Conservation (phyloP, 768 basidiomycete species). For the Tephrocybe sp. region DNA sequence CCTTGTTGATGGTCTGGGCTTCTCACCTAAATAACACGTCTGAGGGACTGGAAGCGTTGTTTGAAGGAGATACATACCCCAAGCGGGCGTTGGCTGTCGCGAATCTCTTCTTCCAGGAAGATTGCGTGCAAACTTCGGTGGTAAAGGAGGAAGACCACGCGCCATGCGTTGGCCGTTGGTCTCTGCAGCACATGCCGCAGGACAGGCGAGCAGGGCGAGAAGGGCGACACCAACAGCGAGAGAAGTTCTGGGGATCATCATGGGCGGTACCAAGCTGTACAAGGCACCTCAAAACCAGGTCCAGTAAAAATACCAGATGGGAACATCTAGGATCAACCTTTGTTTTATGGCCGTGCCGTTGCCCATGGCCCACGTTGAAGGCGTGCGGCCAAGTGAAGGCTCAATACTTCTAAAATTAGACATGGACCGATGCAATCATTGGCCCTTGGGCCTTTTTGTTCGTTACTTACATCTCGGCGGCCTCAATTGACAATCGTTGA, state of each 20-base stretch:
- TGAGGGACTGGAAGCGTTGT: too few species aligned
- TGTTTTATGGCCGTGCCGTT: conserved; percentile 4
- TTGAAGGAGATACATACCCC: conserved; percentile 25
- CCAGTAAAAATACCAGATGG: conserved; percentile 2
- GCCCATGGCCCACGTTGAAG: conserved; percentile 7
- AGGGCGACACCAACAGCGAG: conserved; percentile 18
- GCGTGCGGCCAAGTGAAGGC: neutral
- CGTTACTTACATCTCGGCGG: neutral
- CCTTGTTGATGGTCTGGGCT: conserved; percentile 10
- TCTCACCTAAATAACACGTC: conserved; percentile 20
- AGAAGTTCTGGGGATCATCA: conserved; percentile 20
- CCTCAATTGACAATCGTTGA: neutral
- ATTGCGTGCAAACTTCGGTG: conserved; percentile 31
- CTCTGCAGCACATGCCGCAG: conserved; percentile 22
- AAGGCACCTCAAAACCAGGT: neutral
- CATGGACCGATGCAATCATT: neutral
- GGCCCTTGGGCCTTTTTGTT: neutral
- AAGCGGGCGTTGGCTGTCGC: conserved; percentile 24
- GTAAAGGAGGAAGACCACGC: conserved; percentile 40
- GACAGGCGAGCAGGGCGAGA: conserved; percentile 21
- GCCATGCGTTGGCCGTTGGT: conserved; percentile 45
- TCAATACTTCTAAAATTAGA: conserved; percentile 5
- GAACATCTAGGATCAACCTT: conserved; percentile 1
- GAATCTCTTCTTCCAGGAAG: conserved; percentile 24
- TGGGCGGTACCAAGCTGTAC: conserved; percentile 3